Percentiles rank a stretch among this genome's conserved stretches.
These are phyloP conservation scores for Penicillium nordicum DNA, from an alignment of 2,329 filamentous ascomycete genomes.

Conservation along the genomic window DNA sequence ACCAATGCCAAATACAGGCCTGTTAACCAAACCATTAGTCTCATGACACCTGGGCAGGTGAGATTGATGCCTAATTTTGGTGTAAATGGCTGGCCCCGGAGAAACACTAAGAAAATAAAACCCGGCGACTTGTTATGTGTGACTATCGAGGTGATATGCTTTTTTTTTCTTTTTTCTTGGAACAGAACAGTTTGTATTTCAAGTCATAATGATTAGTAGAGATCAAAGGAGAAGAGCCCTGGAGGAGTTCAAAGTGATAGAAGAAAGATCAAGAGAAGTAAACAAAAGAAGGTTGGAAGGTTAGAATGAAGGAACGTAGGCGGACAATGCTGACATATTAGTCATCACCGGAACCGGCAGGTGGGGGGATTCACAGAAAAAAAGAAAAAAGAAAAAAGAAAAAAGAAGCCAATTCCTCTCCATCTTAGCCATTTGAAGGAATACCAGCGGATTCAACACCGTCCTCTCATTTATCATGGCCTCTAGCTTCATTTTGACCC, in stretches of 20 bases:
- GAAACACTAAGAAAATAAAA: background rate
- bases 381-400: background rate
- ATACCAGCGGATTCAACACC: conserved; percentile 26
- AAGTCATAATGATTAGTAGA: too few species aligned
- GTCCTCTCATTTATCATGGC: conserved; percentile 34
- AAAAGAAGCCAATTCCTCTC: background rate
- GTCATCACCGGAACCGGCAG: conserved; percentile 7
- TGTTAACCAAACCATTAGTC: background rate
- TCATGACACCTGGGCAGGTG: background rate
- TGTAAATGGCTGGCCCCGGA: background rate
- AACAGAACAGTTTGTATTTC: too few species aligned
- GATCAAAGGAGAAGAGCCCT: background rate
- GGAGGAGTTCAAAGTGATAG: background rate
- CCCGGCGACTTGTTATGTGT: background rate
- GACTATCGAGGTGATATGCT: background rate
- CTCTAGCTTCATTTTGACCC: conserved; percentile 67
- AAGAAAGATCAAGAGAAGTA: too few species aligned
- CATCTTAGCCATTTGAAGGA: background rate
- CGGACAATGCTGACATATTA: background rate
- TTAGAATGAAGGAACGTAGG: background rate
- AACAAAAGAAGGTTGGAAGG: too few species aligned
- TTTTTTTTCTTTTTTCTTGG: too few species aligned
- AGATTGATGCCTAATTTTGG: background rate
- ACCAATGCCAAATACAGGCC: background rate
- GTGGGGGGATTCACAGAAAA: background rate